phyloP scores from a whole-genome alignment of 2,329 filamentous ascomycete species.

The Fusarium papillatum region DNA sequence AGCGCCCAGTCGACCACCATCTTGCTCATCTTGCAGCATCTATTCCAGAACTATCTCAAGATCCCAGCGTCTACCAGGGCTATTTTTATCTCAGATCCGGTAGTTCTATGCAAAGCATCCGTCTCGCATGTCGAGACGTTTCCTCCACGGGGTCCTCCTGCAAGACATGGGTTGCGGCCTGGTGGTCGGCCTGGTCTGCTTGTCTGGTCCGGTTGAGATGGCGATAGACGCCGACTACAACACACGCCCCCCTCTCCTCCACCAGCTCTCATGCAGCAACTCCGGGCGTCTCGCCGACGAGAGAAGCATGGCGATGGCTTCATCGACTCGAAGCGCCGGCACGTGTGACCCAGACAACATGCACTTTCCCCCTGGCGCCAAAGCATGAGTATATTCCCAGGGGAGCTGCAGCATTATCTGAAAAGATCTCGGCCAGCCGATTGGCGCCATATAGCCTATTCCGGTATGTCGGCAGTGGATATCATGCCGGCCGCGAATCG shows the following conservation, averaged over 20 bases:
- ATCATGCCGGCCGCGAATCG: conserved; percentile 13
- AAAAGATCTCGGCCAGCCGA: conserved; percentile 28
- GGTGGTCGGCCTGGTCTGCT: neutral
- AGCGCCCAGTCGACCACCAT: conserved; percentile 38
- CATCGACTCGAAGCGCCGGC: conserved; percentile 21
- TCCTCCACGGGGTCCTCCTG: conserved; percentile 15
- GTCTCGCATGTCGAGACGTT: conserved; percentile 13
- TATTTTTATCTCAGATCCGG: conserved; percentile 30
- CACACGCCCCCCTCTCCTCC: conserved; percentile 10
- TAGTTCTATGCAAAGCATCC: conserved; percentile 26
- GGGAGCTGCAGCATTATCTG: conserved; percentile 31
- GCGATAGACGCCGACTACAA: conserved; percentile 31
- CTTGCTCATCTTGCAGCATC: conserved; percentile 20
- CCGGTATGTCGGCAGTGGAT: conserved; percentile 26
- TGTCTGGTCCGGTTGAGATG: conserved; percentile 12
- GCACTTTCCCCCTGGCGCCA: conserved; percentile 29
- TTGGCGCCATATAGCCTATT: conserved; percentile 30
- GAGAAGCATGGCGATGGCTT: conserved; percentile 5
- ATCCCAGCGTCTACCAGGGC: conserved; percentile 28
- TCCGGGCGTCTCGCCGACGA: conserved; percentile 37
- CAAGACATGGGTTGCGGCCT: conserved; percentile 4
- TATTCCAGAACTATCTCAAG: conserved; percentile 30
- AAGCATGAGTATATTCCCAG: conserved; percentile 19
- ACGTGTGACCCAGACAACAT: conserved; percentile 34
- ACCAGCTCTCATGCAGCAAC: conserved; percentile 21